Evolutionary conservation across 1,139 yeast genomes (phyloP).

Genomic region (Nakaseomyces uthaithaninus): DNA sequence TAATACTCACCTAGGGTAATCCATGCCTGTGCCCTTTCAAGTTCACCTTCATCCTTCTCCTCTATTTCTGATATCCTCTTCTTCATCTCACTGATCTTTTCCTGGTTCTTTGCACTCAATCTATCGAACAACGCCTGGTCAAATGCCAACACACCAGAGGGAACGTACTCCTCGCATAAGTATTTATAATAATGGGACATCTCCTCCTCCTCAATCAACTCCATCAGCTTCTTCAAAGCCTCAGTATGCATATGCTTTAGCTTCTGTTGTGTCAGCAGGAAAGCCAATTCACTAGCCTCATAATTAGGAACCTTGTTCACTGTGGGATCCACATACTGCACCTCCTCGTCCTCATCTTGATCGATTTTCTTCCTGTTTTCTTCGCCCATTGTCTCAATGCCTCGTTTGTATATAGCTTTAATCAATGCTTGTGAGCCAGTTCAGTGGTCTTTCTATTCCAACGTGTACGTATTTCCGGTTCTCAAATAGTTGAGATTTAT

Average conservation of each 20-base stretch:
- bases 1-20: constrained; percentile 81
- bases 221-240: constrained; percentile 42
- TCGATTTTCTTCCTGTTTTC: constrained; percentile 9
- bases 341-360: constrained; percentile 19
- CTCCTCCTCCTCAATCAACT: constrained; percentile 48
- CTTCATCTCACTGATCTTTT: constrained; percentile 49
- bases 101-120: constrained; percentile 47
- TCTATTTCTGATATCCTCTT: constrained; percentile 64
- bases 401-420: no score
- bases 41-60: constrained; percentile 83
- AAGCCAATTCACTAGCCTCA: constrained; percentile 68
- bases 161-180: constrained; percentile 46
- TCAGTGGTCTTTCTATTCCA: no score
- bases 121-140: constrained; percentile 50
- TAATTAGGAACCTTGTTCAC: constrained; percentile 70
- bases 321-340: constrained; percentile 24
- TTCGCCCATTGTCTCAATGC: constrained; percentile 6
- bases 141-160: constrained; percentile 35
- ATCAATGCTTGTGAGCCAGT: no score
- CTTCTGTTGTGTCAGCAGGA: constrained; percentile 44
- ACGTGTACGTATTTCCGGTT: no score
- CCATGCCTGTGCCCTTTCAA: constrained; percentile 71
- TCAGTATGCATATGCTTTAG: constrained; percentile 33
- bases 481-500: no score
- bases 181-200: constrained; percentile 83